phyloP scores from a whole-genome alignment of 805 yeast species.

The Candida palmyrensis region DNA sequence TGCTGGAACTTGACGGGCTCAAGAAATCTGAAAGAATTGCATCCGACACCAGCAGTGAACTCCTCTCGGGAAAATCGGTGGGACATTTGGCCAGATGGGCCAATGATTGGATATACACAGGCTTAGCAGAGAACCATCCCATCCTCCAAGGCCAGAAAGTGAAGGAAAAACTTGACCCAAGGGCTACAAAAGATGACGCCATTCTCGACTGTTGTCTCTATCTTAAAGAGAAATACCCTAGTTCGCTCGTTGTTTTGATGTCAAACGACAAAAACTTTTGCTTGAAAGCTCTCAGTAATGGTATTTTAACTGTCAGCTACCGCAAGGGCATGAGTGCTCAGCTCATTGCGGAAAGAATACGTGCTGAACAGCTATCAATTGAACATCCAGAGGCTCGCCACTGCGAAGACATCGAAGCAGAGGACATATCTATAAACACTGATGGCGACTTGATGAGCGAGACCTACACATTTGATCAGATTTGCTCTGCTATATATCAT shows the following conservation, averaged over 20 bases:
- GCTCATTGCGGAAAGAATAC: conserved; percentile 37
- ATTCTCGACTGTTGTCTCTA: conserved; percentile 81
- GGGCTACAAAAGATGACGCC: conserved; percentile 64
- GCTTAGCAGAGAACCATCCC: conserved; percentile 47
- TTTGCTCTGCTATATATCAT: neutral
- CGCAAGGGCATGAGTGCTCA: conserved; percentile 40
- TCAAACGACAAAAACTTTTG: conserved; percentile 86
- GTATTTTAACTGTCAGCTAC: conserved; percentile 56
- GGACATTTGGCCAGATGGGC: conserved; percentile 65
- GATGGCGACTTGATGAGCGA: no score
- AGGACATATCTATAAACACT: no score
- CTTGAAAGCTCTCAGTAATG: conserved; percentile 66
- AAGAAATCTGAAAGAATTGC: conserved; percentile 39
- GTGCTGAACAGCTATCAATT: neutral
- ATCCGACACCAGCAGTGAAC: conserved; percentile 8
- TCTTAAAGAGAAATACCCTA: conserved; percentile 36
- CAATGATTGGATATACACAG: conserved; percentile 67
- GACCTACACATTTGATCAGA: no score
- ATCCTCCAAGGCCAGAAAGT: conserved; percentile 62
- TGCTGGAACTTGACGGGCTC: conserved; percentile 79
- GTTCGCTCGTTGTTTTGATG: conserved; percentile 49
- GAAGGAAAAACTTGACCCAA: conserved; percentile 45
- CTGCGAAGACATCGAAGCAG: no score
- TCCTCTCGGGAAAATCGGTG: conserved; percentile 29
- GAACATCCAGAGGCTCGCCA: no score